These are phyloP conservation scores for Suhomyces emberorum DNA, from an alignment of 805 yeast genomes.

Conservation along the genomic window DNA sequence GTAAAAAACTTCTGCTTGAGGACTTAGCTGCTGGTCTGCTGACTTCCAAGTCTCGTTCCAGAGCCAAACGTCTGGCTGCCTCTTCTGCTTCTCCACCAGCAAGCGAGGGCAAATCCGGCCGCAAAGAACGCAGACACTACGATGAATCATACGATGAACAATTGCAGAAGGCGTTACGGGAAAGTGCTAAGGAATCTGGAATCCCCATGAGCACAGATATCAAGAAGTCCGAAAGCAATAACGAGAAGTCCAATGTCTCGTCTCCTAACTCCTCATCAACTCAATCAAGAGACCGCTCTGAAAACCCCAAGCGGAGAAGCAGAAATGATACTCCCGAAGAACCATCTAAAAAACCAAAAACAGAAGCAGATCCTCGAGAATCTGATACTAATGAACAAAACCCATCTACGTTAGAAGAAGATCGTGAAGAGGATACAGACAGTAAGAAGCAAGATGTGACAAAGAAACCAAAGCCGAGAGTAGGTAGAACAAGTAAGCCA, in stretches of 20 bases:
- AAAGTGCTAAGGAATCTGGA: conserved; percentile 52
- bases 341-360: conserved; percentile 1
- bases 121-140: conserved; percentile 33
- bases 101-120: conserved; percentile 13
- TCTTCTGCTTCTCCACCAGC: conserved; percentile 1
- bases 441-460: not conserved
- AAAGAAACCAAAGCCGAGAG: conserved; percentile 7
- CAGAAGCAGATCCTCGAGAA: conserved; percentile 5
- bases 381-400: conserved; percentile 3
- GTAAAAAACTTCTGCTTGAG: conserved; percentile 32
- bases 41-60: conserved; percentile 8
- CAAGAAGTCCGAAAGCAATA: conserved; percentile 15
- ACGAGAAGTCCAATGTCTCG: conserved; percentile 4
- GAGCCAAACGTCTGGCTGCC: conserved; percentile 8
- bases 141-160: conserved; percentile 39
- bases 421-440: conserved; percentile 2
- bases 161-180: conserved; percentile 50
- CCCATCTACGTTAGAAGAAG: conserved; percentile 5
- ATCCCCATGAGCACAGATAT: conserved; percentile 27
- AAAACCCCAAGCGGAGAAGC: conserved; percentile 3
- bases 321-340: conserved; percentile 4
- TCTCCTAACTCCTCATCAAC: not conserved
- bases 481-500: conserved; percentile 4
- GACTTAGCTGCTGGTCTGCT: conserved; percentile 11
- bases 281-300: not conserved